Evolutionary conservation across 208 protist genomes (phyloP).

Genomic region (Leishmania tropica): DNA sequence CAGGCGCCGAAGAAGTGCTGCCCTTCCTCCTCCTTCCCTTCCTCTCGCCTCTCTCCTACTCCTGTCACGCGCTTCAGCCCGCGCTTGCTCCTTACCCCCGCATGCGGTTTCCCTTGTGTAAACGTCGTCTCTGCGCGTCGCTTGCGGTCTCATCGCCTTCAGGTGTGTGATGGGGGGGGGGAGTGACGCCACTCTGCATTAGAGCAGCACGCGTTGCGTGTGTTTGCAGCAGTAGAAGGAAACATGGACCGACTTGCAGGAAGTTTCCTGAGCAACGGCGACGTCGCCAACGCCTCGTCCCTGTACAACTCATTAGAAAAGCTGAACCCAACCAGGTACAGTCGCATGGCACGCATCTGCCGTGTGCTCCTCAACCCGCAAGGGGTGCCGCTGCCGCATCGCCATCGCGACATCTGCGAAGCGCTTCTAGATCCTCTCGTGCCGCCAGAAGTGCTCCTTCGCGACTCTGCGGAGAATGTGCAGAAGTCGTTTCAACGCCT

Average conservation of each 20-base stretch:
- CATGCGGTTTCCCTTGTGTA: background rate
- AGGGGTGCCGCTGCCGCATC: slow-evolving; percentile 69
- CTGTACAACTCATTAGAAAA: slow-evolving; percentile 81
- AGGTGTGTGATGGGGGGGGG: background rate
- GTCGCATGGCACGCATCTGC: slow-evolving; percentile 72
- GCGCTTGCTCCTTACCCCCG: background rate
- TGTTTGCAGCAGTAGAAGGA: background rate
- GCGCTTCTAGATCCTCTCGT: slow-evolving; percentile 77
- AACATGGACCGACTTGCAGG: slow-evolving; percentile 78
- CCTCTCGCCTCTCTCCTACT: background rate
- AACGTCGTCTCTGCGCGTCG: background rate
- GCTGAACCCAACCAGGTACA: slow-evolving; percentile 64
- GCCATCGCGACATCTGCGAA: slow-evolving; percentile 78
- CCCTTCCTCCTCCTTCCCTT: background rate
- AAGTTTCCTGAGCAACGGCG: slow-evolving; percentile 67
- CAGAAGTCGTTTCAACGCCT: slow-evolving; percentile 79
- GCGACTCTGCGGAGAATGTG: slow-evolving; percentile 41
- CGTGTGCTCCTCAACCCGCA: slow-evolving; percentile 71
- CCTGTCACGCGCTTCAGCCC: background rate
- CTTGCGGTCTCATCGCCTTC: background rate
- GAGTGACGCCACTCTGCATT: background rate
- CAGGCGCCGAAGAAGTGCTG: background rate
- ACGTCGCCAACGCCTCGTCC: slow-evolving; percentile 65
- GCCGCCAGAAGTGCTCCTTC: slow-evolving; percentile 47
- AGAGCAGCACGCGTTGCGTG: background rate